These are phyloP conservation scores for Syzygium aromaticum DNA, from an alignment of 345 rosid species.

Conservation along the genomic window DNA sequence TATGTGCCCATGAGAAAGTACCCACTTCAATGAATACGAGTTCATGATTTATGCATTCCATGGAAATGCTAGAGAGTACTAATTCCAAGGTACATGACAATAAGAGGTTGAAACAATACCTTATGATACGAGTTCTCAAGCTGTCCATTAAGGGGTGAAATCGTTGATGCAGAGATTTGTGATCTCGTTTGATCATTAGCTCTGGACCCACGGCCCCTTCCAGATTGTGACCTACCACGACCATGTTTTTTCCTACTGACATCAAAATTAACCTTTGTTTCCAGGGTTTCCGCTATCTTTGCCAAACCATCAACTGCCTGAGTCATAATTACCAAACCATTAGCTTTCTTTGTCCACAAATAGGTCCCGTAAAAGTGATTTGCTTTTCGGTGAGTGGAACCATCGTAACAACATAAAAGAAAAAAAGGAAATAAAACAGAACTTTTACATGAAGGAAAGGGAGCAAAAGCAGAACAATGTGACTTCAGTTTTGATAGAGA, in stretches of 20 bases:
- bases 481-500: not conserved
- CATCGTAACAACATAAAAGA: not conserved
- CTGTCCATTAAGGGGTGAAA: slow-evolving; percentile 50
- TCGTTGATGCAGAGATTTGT: slow-evolving; percentile 37
- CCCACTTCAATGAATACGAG: not conserved
- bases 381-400: not conserved
- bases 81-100: not conserved
- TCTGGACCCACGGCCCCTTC: slow-evolving; percentile 90
- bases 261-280: slow-evolving; percentile 48
- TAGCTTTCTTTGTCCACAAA: not conserved
- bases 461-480: not conserved
- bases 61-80: not conserved
- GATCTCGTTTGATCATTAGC: slow-evolving; percentile 48
- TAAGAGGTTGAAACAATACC: slow-evolving; percentile 25
- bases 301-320: slow-evolving; percentile 61
- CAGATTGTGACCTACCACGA: slow-evolving; percentile 73
- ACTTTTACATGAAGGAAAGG: not conserved
- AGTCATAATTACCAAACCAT: slow-evolving; percentile 9
- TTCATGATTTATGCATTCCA: not conserved
- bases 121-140: slow-evolving; percentile 51
- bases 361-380: not conserved
- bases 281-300: slow-evolving; percentile 39
- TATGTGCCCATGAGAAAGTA: not conserved
- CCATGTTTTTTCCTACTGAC: slow-evolving; percentile 63
- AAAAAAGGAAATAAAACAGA: not conserved